These are phyloP conservation scores for Nepenthes mirabilis DNA, from an alignment of 148 eudicot genomes.

Conservation along the genomic window DNA sequence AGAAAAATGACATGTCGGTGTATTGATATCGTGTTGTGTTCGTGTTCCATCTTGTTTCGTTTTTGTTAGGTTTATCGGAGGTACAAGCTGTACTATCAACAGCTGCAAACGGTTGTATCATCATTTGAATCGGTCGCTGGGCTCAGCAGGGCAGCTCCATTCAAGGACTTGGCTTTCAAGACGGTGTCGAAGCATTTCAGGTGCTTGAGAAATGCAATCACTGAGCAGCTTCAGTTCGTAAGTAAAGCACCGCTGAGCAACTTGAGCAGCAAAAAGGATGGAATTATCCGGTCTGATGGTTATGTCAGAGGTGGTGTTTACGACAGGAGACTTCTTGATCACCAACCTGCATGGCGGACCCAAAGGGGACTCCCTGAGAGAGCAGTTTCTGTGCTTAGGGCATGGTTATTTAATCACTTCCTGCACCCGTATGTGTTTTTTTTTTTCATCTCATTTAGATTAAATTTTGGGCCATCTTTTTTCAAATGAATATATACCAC, in stretches of 20 bases:
- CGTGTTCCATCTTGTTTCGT: background rate
- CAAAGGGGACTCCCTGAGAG: constrained; percentile 93
- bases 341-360: constrained; percentile 54
- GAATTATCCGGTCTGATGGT: constrained; percentile 10
- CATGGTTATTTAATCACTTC: constrained; percentile 88
- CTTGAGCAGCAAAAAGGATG: constrained; percentile 22
- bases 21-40: no score
- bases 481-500: background rate
- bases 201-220: constrained; percentile 50
- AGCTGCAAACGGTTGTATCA: constrained; percentile 61
- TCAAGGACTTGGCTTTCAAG: constrained; percentile 47
- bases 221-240: constrained; percentile 48
- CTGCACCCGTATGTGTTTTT: constrained; percentile 69
- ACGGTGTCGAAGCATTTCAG: constrained; percentile 61
- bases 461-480: background rate
- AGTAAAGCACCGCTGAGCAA: constrained; percentile 23
- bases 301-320: background rate
- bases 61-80: constrained; percentile 49
- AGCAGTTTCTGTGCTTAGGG: constrained; percentile 63
- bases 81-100: constrained; percentile 74
- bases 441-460: background rate
- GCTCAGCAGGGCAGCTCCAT: constrained; percentile 63
- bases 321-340: constrained; percentile 23
- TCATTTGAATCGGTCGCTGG: constrained; percentile 85
- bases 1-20: background rate